Base-by-base conservation (phyloP, 306 rosid species). In the Malus fusca region DNA sequence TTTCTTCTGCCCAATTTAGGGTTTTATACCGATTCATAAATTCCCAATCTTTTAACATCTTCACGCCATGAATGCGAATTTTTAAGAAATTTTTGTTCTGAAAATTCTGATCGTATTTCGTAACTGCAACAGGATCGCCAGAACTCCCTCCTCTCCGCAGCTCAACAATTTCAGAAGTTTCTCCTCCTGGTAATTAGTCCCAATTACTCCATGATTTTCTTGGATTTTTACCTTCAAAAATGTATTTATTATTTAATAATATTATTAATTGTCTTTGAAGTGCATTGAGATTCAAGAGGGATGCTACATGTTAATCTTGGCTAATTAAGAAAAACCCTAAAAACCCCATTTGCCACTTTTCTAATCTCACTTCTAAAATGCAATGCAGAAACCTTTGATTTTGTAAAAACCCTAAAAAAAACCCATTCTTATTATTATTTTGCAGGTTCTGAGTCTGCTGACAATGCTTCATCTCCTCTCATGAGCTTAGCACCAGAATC, bases 81-180 rank as follows among this genome's bases (percentile, higher is more conserved):
- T 21, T 23, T 1, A 51, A n/a, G 18, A 40, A 55, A 30, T 8
- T 1, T 35, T 22, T 28, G 62, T 22, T 60, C 66, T 13, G 18
- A 12, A 56, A 23, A 60, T 60, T 60, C 66, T 26, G 13, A 25
- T 60, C 5, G 15, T 28, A 14, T 63, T 0, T 43, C 1, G 13
- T 30, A 30, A 28, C 42, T 30, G 19, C 68, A 63, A 63, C 43
- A 88, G 93, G 55, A 28, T 77, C 88, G 18, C 58, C 61, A 19
- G 61, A 81, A 61, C 84, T 90, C 51, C 89, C 96, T 7, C 97
- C 89, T 56, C 86, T 89, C 58, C 65, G 61, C 52, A 77, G 75
- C 69, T 51, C 85, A 30, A 68, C 79, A 25, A 64, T 61, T 71
- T 68, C 86, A 8, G 82, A 44, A 42, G 74, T 69, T 68, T 37